Evolutionary conservation across 73 alveolate genomes (phyloP), one percentile per base, ranked within the genome.

Genomic region (Paraurostyla sp.): DNA sequence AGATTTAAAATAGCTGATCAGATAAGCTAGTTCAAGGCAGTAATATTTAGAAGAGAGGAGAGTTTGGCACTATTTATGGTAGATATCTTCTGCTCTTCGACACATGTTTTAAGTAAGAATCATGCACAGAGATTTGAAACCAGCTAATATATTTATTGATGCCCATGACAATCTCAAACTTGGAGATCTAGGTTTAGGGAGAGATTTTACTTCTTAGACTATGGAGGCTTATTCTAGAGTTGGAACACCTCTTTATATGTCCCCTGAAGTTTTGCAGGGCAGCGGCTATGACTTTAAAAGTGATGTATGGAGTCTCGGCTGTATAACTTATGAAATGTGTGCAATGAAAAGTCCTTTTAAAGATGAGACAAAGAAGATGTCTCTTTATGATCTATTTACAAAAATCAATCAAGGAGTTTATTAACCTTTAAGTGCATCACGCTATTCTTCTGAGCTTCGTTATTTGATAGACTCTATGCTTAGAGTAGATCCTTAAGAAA

Each of bases 161-260:
- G 65, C 94, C 48, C 98, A 97, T 57, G 99, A 98, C 30, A 58
- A 94, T 56, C 82, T 97, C 27, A 97, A 96, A 76, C 91, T 97
- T 18, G 99, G 99, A 48, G 99, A 97, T 86, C 71, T 97, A 76
- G 99, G 99, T 6, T 80, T 97, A 22, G 99, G 99, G 7, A 62
- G 99, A 57, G 92, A 89, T 45, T 76, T 97, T 83, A 85, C 97
- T 29, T 92, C 98, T 36, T 97, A 97, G 84, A 97, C 99, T 7
- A 95, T 97, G 54, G 99, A 97, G 83, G 98, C 99, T 3, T 96
- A 92, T 63, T 96, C 99, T 20, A 82, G 98, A 83, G 99, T 98
- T 6, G 99, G 99, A 22, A 98, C 99, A 6, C 99, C 99, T 13
- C 92, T 98, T 35, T 98, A 98, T 82, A 98, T 97, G 99, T 93